Evolutionary conservation across 2,329 filamentous ascomycete genomes (phyloP), one percentile per base, ranked within the genome.

Genomic region (Phaeosphaeriaceae sp.): DNA sequence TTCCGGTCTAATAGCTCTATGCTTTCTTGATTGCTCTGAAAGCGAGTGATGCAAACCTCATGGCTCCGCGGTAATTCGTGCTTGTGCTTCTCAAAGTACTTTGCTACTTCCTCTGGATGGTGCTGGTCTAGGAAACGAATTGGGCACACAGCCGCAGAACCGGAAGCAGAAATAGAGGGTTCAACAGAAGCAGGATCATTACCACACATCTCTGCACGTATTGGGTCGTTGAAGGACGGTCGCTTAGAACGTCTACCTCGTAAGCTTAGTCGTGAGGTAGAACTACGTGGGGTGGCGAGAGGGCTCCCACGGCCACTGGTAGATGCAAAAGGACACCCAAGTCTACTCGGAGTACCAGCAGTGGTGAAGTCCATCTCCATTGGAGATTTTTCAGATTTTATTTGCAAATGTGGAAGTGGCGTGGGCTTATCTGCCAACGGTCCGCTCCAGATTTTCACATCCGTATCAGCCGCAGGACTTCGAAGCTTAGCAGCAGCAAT

Each of bases 61-160:
- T 97, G 93, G 70, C 92, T 97, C 63, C 93, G 85, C 8, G 93
- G 93, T 45, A 97, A 83, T 72, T 96, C 89, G 74, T 97, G 92
- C 73, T 97, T 97, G 77, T 97, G 92, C 43, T 87, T 92, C 72
- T 97, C 90, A 66, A 97, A 91, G 72, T 96, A 97, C 66, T 89
- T 85, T 12, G 93, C 93, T 54, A 97, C 87, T 69, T 97, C 92
- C 76, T 96, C 90, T 2, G 93, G 90, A 2, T 91, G 92, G 68
- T 96, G 92, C 71, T 96, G 88, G 73, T 97, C 88, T 68, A 97
- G 80, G 76, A 89, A 97, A 39, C 93, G 89, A 52, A 97, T 97
- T 2, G 93, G 93, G 73, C 93, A 97, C 68, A 91, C 91, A 48
- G 84, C 75, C n/a, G 66, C 72, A 34, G 73, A 73, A 3, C 69